Evolutionary conservation across 805 yeast genomes (phyloP), one percentile per base, ranked within the genome.

Genomic region (Metschnikowia picachoensis): DNA sequence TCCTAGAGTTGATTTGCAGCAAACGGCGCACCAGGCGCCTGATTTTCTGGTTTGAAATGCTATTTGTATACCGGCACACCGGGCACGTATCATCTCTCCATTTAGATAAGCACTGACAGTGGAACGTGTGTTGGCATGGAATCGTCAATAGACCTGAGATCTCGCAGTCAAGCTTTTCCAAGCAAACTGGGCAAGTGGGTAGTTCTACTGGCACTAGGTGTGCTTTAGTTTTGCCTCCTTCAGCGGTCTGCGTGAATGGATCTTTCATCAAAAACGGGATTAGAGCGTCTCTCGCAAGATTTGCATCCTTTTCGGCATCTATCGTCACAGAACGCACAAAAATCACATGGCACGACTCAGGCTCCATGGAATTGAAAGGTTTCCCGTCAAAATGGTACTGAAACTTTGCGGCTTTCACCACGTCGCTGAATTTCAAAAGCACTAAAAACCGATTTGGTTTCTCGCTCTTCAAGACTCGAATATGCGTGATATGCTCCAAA

Each of bases 71-170:
- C 35, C 97, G 70, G 60, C 97, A 90, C 2, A 90, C 91, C 0
- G 97, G 97, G 60, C 97, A 90, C 27, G 87, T 79, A 49, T 88
- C 94, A 60, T 89, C 96, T 46, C 79, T 79, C 97, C 97, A 90
- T 63, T 84, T 86, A 38, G 88, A 81, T 41, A 90, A 70, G 60
- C 97, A 91, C 55, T 79, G 85, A 55, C 96, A 90, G 62, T 90
- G 97, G 64, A 88, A 90, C 0, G 96, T 87, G 61, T 90, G 97
- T 60, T 88, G 96, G 52, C 97, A 91, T 2, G 94, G 90, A 30
- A 87, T 90, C 0, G 97, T 91, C 6, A 89, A 67, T 10, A 90
- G 70, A 0, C 97, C 97, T 0, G 95, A 82, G 4, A 85, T 71
- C 17, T 78, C 79, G 1, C 90, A 73, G 60, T 90, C 97, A 84